Percentiles rank a stretch among this genome's conserved stretches.
These are phyloP conservation scores for Piper betle DNA, from an alignment of 164 flowering plant genomes.

Conservation along the genomic window DNA sequence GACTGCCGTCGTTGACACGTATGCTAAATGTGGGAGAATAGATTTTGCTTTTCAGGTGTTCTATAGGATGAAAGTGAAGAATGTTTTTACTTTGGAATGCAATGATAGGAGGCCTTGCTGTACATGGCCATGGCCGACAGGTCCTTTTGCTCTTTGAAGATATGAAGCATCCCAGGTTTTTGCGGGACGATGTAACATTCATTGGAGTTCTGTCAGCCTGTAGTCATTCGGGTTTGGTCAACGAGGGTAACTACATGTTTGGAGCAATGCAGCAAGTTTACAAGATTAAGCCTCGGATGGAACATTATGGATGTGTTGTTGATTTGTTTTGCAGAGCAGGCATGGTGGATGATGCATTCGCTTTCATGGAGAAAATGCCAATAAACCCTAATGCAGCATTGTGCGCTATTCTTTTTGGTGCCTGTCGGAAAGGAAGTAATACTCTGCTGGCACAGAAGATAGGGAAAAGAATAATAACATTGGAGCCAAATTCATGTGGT, in stretches of 20 bases:
- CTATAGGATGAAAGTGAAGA: conserved; percentile 11
- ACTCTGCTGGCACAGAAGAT: conserved; percentile 11
- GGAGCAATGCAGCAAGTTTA: conserved; percentile 14
- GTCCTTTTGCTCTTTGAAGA: conserved; percentile 15
- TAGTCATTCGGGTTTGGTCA: conserved; percentile 23
- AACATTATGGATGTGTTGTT: conserved; percentile 35
- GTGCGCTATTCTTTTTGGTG: conserved; percentile 16
- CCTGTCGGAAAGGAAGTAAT: conserved; percentile 5
- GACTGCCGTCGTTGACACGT: conserved; percentile 54
- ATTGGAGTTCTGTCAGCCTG: conserved; percentile 28
- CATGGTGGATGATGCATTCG: conserved; percentile 11
- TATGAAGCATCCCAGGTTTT: conserved; percentile 13
- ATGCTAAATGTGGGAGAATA: conserved; percentile 70
- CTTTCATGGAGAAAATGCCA: conserved; percentile 16
- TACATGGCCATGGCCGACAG: conserved; percentile 20
- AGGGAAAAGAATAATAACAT: conserved; percentile 6
- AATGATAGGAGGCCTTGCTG: conserved; percentile 29
- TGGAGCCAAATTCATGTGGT: conserved; percentile 15
- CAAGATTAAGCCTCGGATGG: conserved; percentile 21
- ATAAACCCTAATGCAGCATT: conserved; percentile 9
- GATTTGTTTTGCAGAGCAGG: conserved; percentile 25
- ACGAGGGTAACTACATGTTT: conserved; percentile 16
- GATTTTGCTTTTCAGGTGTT: conserved; percentile 22
- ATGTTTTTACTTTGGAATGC: conserved; percentile 25
- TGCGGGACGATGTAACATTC: conserved; percentile 27